Evolutionary conservation across 208 protist species (phyloP).

Genomic region (Herpetomonas muscarum): DNA sequence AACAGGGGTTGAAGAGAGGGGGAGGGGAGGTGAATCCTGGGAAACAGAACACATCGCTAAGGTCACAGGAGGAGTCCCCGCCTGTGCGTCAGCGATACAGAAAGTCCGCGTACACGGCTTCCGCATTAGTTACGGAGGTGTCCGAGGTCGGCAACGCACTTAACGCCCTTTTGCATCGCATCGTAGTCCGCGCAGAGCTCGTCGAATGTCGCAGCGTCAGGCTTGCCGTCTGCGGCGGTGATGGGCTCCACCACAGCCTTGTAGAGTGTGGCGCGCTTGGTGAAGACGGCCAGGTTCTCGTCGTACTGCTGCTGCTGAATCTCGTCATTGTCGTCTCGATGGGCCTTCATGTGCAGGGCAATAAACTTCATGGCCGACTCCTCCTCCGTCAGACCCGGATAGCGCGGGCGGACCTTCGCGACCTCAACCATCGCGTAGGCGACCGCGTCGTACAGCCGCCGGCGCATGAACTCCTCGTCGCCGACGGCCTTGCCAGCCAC

Average conservation of each 20-base stretch:
- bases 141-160: conserved; percentile 6
- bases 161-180: conserved; percentile 9
- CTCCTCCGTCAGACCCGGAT: conserved; percentile 75
- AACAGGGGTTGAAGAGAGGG: background rate
- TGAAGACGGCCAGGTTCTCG: conserved; percentile 53
- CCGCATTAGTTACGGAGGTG: conserved; percentile 20
- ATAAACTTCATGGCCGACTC: conserved; percentile 89
- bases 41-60: conserved; percentile 12
- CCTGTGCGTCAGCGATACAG: no score
- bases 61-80: no score
- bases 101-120: no score
- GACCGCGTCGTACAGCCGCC: conserved; percentile 81
- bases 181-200: conserved; percentile 46
- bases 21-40: background rate
- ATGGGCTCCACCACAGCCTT: conserved; percentile 18
- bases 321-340: conserved; percentile 56
- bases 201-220: conserved; percentile 6
- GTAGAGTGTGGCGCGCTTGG: conserved; percentile 64
- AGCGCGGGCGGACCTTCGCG: conserved; percentile 58
- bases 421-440: conserved; percentile 78
- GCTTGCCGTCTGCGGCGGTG: background rate
- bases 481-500: conserved; percentile 21
- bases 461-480: conserved; percentile 78
- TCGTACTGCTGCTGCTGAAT: conserved; percentile 70
- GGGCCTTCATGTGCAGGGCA: conserved; percentile 84